Base-by-base conservation (phyloP, 169 alveolate species). In the Eimeria falciformis region DNA sequence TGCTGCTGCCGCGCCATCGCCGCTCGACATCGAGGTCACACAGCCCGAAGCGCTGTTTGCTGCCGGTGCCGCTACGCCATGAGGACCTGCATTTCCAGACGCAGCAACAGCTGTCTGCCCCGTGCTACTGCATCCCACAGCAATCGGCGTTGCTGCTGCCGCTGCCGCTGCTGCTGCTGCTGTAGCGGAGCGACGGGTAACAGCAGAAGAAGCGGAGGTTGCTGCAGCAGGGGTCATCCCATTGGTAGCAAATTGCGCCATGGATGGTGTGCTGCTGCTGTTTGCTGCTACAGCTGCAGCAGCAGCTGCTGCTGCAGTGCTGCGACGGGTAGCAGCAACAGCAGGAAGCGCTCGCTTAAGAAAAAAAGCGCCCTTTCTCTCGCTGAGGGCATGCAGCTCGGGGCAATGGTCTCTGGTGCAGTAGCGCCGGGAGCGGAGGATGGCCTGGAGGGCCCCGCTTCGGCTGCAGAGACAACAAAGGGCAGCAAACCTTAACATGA, bases 401-500 rank as follows among this genome's bases (percentile, higher is more conserved):
- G 92, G 92, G 62, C 55, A 78, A 14, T 50, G 77, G 43, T 87
- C 92, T 0, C 92, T 53, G 0, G 92, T 87, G 14, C 46, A 23
- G 47, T 87, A 87, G 27, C 92, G 92, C 1, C 92, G 84, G n/a
- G 53, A 7, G n/a, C 92, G 85, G 50, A 87, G 45, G 33, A 62
- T 40, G 11, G 82, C 86, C 56, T 87, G 92, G 6, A 87, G 25
- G 46, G 92, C 92, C 25, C 86, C 46, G 29, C 86, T 68, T 14
- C 92, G 58, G 66, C 92, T 87, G 86, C 29, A 12, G 73, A 12
- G 14, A n/a, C 75, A 62, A 29, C 75, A 62, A 25, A 62, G 33
- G n/a, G 33, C 75, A 62, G 33, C 75, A 25, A 79, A 45, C 23
- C 11, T 3, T 37, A 25, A n/a, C 77, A 65, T 17, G 2, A 53